These are phyloP conservation scores for Mortierella sp. DNA, from an alignment of 371 early-diverging fungal species.

Conservation along the genomic window DNA sequence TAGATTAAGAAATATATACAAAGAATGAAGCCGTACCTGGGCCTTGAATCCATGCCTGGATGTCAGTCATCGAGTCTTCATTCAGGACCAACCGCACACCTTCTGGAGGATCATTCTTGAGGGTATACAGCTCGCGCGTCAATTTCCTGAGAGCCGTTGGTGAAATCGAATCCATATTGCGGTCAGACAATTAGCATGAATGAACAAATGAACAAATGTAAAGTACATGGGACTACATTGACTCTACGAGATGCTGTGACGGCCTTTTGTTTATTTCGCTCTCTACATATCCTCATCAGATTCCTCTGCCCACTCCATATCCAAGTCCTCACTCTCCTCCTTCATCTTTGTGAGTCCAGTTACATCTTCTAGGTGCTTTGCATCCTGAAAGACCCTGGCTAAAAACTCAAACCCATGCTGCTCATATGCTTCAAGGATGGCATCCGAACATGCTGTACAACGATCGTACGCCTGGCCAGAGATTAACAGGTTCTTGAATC, in stretches of 20 bases:
- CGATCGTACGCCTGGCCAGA: conserved; percentile 88
- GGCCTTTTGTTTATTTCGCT: neutral
- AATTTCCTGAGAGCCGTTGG: conserved; percentile 63
- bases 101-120: conserved; percentile 76
- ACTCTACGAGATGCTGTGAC: too few species aligned
- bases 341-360: conserved; percentile 86
- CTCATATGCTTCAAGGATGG: conserved; percentile 73
- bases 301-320: conserved; percentile 56
- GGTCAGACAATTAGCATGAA: neutral
- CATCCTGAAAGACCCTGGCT: conserved; percentile 76
- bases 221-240: too few species aligned
- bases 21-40: conserved; percentile 68
- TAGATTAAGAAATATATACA: neutral
- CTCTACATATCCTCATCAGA: conserved; percentile 37
- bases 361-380: conserved; percentile 83
- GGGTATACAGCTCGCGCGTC: conserved; percentile 70
- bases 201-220: neutral
- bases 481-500: conserved; percentile 87
- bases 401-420: conserved; percentile 79
- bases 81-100: conserved; percentile 80
- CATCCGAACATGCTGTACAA: conserved; percentile 93
- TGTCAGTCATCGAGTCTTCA: conserved; percentile 79
- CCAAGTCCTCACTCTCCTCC: conserved; percentile 73
- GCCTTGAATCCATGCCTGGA: conserved; percentile 89
- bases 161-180: conserved; percentile 54